Percentiles rank a stretch among this genome's conserved stretches.
Conservation (phyloP, 2,329 filamentous ascomycete genomes). For the Macrophomina pseudophaseolina region DNA sequence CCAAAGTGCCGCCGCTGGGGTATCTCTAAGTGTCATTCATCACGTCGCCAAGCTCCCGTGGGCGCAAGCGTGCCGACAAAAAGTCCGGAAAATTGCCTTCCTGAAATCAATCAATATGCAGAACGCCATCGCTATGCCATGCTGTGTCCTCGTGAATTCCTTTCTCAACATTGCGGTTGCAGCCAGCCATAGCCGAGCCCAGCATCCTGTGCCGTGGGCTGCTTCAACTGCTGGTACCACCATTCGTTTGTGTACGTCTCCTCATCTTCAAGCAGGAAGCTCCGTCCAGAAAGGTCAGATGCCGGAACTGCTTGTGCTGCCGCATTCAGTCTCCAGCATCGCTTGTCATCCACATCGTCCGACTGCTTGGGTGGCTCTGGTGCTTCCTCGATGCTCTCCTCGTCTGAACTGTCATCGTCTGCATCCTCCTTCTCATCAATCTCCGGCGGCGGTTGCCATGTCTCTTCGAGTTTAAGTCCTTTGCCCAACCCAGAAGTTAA, state of each 20-base stretch:
- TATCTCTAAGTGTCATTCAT: constrained; percentile 14
- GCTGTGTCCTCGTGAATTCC: constrained; percentile 7
- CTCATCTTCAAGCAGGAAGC: constrained; percentile 48
- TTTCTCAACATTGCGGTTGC: constrained; percentile 30
- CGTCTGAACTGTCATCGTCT: constrained; percentile 48
- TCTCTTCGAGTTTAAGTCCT: constrained; percentile 80
- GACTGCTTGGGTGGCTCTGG: constrained; percentile 25
- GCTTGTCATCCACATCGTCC: constrained; percentile 29
- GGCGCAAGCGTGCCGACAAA: constrained; percentile 13
- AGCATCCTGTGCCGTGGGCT: constrained; percentile 42
- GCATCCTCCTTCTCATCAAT: constrained; percentile 53
- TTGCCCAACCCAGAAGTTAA: constrained; percentile 60
- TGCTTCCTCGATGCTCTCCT: constrained; percentile 50
- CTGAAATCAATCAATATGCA: constrained; percentile 21
- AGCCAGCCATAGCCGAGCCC: constrained; percentile 46
- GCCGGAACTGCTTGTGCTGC: constrained; percentile 33
- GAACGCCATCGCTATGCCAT: constrained; percentile 36
- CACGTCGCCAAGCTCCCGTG: neutral
- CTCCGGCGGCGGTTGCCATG: constrained; percentile 68
- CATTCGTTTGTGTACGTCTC: constrained; percentile 46
- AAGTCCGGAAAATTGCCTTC: neutral
- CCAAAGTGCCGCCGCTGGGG: constrained; percentile 17
- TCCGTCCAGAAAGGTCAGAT: constrained; percentile 46
- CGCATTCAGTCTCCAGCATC: constrained; percentile 35
- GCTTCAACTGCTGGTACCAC: constrained; percentile 48